These are phyloP conservation scores for Spongispora temasekensis DNA, from an alignment of 1,284 basidiomycete genomes.

Conservation along the genomic window DNA sequence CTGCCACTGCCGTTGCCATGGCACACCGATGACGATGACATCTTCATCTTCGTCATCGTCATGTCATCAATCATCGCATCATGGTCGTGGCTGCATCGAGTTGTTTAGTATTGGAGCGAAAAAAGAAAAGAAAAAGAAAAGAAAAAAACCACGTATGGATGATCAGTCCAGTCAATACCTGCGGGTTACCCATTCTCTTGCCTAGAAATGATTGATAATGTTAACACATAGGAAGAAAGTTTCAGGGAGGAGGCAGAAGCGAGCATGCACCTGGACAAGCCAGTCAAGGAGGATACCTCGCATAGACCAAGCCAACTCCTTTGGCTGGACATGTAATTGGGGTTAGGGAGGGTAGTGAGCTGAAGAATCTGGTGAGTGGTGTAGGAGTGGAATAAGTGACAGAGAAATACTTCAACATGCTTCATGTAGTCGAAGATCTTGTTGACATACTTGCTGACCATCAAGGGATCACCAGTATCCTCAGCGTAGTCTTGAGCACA, in stretches of 20 bases:
- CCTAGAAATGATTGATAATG: slow-evolving; percentile 96
- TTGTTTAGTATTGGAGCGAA: too few species aligned
- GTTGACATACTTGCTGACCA: slow-evolving; percentile 96
- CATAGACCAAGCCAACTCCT: slow-evolving; percentile 92
- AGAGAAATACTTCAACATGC: slow-evolving; percentile 55
- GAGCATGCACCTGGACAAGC: slow-evolving; percentile 94
- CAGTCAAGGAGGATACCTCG: slow-evolving; percentile 94
- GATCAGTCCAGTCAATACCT: slow-evolving; percentile 92
- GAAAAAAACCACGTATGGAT: slow-evolving; percentile 91
- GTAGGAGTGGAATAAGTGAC: slow-evolving; percentile 7
- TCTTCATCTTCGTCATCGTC: too few species aligned
- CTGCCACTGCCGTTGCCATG: too few species aligned
- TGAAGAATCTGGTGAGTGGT: slow-evolving; percentile 34
- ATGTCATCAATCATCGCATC: too few species aligned
- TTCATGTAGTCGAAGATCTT: slow-evolving; percentile 96
- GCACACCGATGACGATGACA: too few species aligned
- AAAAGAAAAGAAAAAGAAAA: too few species aligned
- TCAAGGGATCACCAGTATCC: slow-evolving; percentile 91
- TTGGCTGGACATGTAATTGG: slow-evolving; percentile 88
- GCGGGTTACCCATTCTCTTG: too few species aligned
- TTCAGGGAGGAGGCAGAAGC: slow-evolving; percentile 93
- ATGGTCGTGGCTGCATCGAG: too few species aligned
- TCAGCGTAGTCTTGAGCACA: too few species aligned
- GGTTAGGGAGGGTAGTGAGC: slow-evolving; percentile 83
- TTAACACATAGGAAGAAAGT: slow-evolving; percentile 95